Base-by-base conservation (phyloP, 768 basidiomycete genomes). In the Boletus subcaerulescens region DNA sequence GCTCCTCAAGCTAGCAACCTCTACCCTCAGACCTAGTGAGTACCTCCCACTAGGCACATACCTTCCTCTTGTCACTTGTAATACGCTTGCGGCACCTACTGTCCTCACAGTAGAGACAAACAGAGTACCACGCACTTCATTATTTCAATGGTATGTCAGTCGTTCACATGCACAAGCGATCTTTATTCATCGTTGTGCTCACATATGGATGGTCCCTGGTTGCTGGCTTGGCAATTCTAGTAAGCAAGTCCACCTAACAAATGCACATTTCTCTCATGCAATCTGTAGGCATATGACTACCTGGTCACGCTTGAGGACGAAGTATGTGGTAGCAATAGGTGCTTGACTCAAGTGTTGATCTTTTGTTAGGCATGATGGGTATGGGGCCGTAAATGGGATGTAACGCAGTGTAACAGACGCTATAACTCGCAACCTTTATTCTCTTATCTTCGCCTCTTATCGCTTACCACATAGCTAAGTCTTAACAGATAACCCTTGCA, bases 211-310 rank as follows among this genome's bases (percentile, higher is more conserved):
- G 6, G 32, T 26, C 3, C 31, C 3, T 40, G 65, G 64, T 58
- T 11, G 65, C 53, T 48, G 65, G 53, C 5, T 33, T 60, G 17
- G 52, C 61, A 3, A 50, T 66, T 50, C 29, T 63, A 40, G 64
- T 65, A 26, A 55, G 40, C 13, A 33, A 33, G 13, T 33, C 33
- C 11, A 4, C 33, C 13, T 33, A 13, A 26, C 26, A 26, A 26
- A 26, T 26, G 7, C 12, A n/a, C 11, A 11, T 26, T 24, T 39
- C 31, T 33, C 46, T 52, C 24, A 57, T 5, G 12, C 7, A n/a
- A 44, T 29, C 8, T 41, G 15, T 42, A 60, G 53, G 45, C 57
- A 11, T 53, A 47, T 26, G 60, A 60, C 40, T 60, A 60, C 5
- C 8, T 43, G 40, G 47, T 60, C 13, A 60, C 60, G 6, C 13